These are phyloP conservation scores for Carpinus fangiana DNA, from an alignment of 306 rosid species.

Conservation along the genomic window DNA sequence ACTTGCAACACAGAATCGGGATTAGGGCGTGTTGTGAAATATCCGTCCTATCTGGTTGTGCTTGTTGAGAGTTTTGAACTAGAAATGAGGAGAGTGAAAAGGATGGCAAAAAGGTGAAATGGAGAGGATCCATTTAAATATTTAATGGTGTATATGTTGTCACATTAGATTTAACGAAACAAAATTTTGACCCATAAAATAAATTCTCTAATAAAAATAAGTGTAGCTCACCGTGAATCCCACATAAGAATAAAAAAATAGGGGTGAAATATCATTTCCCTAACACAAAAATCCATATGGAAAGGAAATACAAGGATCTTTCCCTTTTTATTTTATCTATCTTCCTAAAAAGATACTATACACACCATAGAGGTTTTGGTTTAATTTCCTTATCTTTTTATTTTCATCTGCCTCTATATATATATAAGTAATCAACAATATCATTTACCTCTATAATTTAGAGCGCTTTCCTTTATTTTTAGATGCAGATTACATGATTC, in stretches of 20 bases:
- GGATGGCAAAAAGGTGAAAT: too few relatives aligned
- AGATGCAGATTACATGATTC: background rate
- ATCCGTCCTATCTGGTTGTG: too few relatives aligned
- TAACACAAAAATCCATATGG: background rate
- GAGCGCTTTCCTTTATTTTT: conserved; percentile 8
- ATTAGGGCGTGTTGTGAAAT: background rate
- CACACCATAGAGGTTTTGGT: background rate
- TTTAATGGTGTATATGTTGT: too few relatives aligned
- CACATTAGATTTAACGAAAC: too few relatives aligned
- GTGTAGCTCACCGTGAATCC: background rate
- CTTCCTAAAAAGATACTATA: background rate
- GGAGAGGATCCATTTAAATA: too few relatives aligned
- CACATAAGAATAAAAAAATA: background rate
- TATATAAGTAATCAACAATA: too few relatives aligned
- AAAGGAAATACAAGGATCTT: background rate
- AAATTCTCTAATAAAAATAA: too few relatives aligned
- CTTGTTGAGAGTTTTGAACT: too few relatives aligned
- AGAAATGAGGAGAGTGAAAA: too few relatives aligned
- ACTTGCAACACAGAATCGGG: background rate
- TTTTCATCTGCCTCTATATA: background rate
- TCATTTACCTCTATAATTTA: conserved; percentile 4
- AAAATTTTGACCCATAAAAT: too few relatives aligned
- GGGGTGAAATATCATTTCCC: background rate
- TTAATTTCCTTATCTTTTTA: background rate
- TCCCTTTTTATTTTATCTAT: background rate